These are phyloP conservation scores for Suillus tomentosus DNA, from an alignment of 768 basidiomycete genomes.

Conservation along the genomic window DNA sequence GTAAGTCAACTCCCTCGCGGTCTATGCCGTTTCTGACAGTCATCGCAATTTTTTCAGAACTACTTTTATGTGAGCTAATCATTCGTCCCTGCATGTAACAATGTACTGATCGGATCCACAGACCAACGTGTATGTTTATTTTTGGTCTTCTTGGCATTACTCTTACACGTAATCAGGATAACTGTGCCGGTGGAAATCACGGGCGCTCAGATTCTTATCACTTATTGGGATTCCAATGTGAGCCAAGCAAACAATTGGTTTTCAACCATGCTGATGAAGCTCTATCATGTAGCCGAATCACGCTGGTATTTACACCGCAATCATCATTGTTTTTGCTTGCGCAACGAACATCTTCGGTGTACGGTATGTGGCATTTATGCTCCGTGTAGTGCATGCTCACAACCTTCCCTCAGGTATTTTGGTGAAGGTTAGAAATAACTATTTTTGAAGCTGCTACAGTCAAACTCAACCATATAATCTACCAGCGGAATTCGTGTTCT, in stretches of 20 bases:
- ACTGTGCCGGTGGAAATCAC: slow-evolving; percentile 75
- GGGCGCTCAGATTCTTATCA: slow-evolving; percentile 67
- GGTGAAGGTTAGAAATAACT: slow-evolving; percentile 53
- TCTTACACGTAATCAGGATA: slow-evolving; percentile 40
- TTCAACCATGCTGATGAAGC: not conserved
- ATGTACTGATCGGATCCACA: not conserved
- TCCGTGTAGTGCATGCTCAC: not conserved
- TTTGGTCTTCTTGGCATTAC: not conserved
- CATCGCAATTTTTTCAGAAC: slow-evolving; percentile 35
- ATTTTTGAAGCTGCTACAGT: no score
- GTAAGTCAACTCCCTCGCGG: slow-evolving; percentile 36
- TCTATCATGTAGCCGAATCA: slow-evolving; percentile 42
- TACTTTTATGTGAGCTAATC: slow-evolving; percentile 53
- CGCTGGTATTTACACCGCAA: slow-evolving; percentile 56
- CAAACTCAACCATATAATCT: not conserved
- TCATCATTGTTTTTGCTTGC: slow-evolving; percentile 58
- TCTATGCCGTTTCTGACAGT: not conserved
- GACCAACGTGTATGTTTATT: slow-evolving; percentile 14
- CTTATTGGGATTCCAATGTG: slow-evolving; percentile 72
- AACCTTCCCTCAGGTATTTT: slow-evolving; percentile 45
- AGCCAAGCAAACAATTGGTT: slow-evolving; percentile 16
- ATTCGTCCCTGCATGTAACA: slow-evolving; percentile 33
- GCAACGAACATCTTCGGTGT: slow-evolving; percentile 72
- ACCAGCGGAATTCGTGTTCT: slow-evolving; percentile 65
- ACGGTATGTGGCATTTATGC: slow-evolving; percentile 36